phyloP scores from a whole-genome alignment of 139 green algal species.

The Chlamydomonas urium region DNA sequence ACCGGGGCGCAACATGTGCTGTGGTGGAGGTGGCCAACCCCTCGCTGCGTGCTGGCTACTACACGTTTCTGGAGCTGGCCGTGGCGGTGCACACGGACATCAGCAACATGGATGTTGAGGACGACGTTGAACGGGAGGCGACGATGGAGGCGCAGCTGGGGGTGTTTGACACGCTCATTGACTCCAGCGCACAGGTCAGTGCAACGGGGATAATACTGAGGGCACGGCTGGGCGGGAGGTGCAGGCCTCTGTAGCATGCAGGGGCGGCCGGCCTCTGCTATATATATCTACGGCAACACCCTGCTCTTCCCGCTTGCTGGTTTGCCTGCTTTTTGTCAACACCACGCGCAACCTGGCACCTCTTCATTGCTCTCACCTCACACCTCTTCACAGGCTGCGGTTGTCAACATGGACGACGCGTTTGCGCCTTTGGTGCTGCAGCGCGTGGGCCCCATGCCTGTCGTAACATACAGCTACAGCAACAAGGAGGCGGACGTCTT shows the following conservation, averaged over 20 bases:
- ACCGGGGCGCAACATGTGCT: slow-evolving; percentile 66
- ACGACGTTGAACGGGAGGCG: not conserved
- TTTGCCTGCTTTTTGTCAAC: no score
- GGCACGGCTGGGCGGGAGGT: no score
- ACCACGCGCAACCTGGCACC: no score
- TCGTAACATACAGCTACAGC: slow-evolving; percentile 70
- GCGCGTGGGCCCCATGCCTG: slow-evolving; percentile 32
- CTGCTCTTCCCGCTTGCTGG: no score
- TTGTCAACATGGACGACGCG: slow-evolving; percentile 89
- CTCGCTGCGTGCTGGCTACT: slow-evolving; percentile 22
- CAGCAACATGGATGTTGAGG: slow-evolving; percentile 9
- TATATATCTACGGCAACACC: no score
- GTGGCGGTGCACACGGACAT: slow-evolving; percentile 80
- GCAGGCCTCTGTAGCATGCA: no score
- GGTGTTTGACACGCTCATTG: slow-evolving; percentile 59
- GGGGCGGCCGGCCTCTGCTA: no score
- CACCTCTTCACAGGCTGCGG: slow-evolving; percentile 77
- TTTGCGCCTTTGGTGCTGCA: slow-evolving; percentile 11
- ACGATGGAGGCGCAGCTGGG: slow-evolving; percentile 33
- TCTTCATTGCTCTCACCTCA: slow-evolving; percentile 7
- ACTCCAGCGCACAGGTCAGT: slow-evolving; percentile 31
- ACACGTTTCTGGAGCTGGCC: slow-evolving; percentile 56
- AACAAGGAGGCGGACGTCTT: slow-evolving; percentile 66
- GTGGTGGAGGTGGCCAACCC: slow-evolving; percentile 62
- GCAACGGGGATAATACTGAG: not conserved